Percentiles rank a stretch among this genome's conserved stretches.
Conservation (phyloP, 2,329 filamentous ascomycete species). For the Xylariaceae sp. region DNA sequence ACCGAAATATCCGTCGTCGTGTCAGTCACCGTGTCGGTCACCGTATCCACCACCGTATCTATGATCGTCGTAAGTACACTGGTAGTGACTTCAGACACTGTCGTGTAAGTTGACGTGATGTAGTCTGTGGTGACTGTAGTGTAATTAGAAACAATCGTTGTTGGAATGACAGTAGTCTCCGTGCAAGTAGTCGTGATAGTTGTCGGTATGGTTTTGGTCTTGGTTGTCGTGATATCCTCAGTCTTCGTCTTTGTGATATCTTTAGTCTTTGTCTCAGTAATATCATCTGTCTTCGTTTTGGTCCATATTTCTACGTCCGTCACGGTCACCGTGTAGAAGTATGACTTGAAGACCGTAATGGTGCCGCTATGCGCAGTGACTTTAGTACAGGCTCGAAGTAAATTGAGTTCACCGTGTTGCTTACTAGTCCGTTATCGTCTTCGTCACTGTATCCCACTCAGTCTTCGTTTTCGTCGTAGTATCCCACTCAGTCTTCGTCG, state of each 20-base stretch:
- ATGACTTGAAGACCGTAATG: neutral
- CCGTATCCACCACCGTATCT: slow-evolving; percentile 1
- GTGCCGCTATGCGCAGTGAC: slow-evolving; percentile 2
- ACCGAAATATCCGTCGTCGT: slow-evolving; percentile 8
- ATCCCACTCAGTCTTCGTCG: slow-evolving; percentile 5
- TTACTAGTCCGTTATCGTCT: slow-evolving; percentile 20
- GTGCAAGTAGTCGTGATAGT: slow-evolving; percentile 10
- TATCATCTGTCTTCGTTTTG: neutral
- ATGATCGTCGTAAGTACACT: slow-evolving; percentile 2
- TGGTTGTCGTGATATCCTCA: neutral
- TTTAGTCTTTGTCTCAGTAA: neutral
- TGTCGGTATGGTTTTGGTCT: neutral
- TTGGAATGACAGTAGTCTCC: slow-evolving; percentile 1
- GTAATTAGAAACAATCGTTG: neutral
- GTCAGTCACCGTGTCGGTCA: neutral
- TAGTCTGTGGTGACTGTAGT: neutral
- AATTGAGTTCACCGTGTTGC: too few relatives aligned
- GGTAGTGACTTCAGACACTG: neutral
- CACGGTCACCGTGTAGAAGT: slow-evolving; percentile 1
- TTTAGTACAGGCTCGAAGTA: too few relatives aligned
- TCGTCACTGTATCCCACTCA: slow-evolving; percentile 21
- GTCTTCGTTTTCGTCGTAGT: slow-evolving; percentile 19
- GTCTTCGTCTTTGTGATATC: neutral
- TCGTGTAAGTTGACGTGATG: neutral
- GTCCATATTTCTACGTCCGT: slow-evolving; percentile 1